A percentile compares a stretch with the other conserved stretches of the same genome.
phyloP scores from a whole-genome alignment of 805 yeast species.

The Schwanniomyces yamadae region DNA sequence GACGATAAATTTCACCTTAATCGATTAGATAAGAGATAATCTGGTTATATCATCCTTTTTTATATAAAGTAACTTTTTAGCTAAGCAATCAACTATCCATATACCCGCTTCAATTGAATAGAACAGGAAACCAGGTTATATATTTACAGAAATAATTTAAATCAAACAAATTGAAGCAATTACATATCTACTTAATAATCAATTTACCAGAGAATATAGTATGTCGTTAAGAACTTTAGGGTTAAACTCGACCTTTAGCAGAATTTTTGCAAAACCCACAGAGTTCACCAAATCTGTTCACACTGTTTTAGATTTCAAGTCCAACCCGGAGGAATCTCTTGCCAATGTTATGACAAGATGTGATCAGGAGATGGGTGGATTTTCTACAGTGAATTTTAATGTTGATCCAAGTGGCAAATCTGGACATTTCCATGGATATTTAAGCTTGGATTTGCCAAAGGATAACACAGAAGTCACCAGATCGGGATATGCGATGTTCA shows the following conservation, averaged over 20 bases:
- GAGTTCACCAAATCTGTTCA: conserved; percentile 28
- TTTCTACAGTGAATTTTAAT: conserved; percentile 59
- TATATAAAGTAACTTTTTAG: too few relatives aligned
- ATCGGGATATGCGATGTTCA: conserved; percentile 82
- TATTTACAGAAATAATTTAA: too few relatives aligned
- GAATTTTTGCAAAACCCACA: conserved; percentile 33
- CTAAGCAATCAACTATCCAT: too few relatives aligned
- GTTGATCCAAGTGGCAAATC: conserved; percentile 30
- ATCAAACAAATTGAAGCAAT: too few relatives aligned
- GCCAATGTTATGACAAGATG: conserved; percentile 57
- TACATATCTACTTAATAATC: too few relatives aligned
- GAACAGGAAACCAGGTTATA: too few relatives aligned
- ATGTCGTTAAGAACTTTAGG: conserved; percentile 46
- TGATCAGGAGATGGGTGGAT: conserved; percentile 79
- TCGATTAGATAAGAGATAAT: too few relatives aligned
- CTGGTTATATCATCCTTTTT: too few relatives aligned
- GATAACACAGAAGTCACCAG: conserved; percentile 62
- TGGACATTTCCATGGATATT: conserved; percentile 53
- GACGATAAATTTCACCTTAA: too few relatives aligned
- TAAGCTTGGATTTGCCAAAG: conserved; percentile 64
- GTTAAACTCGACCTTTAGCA: conserved; percentile 33
- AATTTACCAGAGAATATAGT: too few relatives aligned
- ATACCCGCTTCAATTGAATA: too few relatives aligned
- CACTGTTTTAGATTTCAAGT: conserved; percentile 58
- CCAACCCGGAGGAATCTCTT: conserved; percentile 44